Evolutionary conservation across 805 yeast genomes (phyloP).

Genomic region (Kluyveromyces wickerhamii): DNA sequence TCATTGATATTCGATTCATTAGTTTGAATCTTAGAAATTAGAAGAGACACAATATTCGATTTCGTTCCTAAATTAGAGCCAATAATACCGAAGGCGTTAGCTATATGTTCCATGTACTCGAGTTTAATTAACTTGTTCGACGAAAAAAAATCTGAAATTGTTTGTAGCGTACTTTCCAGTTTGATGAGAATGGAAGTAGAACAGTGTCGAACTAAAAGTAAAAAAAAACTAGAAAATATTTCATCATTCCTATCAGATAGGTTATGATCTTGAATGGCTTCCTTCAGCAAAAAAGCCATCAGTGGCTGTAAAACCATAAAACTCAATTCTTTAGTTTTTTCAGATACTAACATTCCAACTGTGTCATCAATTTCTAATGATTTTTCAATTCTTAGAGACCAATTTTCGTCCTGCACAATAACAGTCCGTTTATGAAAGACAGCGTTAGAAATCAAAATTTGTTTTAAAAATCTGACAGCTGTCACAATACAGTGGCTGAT

Average conservation of each 20-base stretch:
- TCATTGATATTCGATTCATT: background rate
- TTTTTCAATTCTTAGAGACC: slow-evolving; percentile 62
- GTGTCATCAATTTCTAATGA: slow-evolving; percentile 54
- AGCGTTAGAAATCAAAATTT: slow-evolving; percentile 60
- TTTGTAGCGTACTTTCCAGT: background rate
- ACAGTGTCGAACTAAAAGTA: background rate
- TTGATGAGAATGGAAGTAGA: background rate
- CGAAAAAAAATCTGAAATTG: no score
- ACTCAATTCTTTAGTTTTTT: slow-evolving; percentile 12
- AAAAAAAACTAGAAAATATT: background rate
- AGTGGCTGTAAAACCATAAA: slow-evolving; percentile 2
- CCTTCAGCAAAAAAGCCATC: background rate
- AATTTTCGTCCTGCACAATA: slow-evolving; percentile 60
- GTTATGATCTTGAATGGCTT: background rate
- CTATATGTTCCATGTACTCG: slow-evolving; percentile 31
- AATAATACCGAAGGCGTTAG: slow-evolving; percentile 42
- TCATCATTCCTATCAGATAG: background rate
- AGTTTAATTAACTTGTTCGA: no score
- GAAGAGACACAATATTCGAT: no score
- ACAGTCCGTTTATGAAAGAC: slow-evolving; percentile 44
- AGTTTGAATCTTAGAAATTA: no score
- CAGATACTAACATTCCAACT: slow-evolving; percentile 32
- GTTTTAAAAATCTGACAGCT: slow-evolving; percentile 47
- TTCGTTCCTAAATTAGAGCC: slow-evolving; percentile 37
- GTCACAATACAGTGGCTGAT: slow-evolving; percentile 30